Evolutionary conservation across 225 moss, liverwort and hornwort species (phyloP).

Genomic region (Pleurozium schreberi): DNA sequence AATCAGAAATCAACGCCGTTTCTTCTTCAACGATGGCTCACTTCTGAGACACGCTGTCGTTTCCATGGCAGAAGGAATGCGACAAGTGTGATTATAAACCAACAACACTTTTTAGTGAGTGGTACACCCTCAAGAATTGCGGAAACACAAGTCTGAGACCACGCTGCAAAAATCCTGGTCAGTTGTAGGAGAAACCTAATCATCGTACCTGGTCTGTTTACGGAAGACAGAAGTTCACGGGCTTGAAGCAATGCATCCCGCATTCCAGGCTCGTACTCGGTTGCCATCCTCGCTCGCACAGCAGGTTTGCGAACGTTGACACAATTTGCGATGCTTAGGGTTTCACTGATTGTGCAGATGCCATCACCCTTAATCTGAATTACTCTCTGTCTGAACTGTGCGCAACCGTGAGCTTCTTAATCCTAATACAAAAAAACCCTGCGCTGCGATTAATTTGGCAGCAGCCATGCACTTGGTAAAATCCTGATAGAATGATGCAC

Average conservation of each 20-base stretch:
- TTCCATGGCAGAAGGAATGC: not conserved
- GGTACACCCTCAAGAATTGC: not conserved
- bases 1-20: not conserved
- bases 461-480: not conserved
- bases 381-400: not conserved
- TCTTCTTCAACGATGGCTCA: not conserved
- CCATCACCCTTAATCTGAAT: not conserved
- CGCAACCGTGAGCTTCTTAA: not conserved
- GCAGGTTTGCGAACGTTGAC: not conserved
- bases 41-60: not conserved
- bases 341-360: not conserved
- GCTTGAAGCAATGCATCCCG: slow-evolving; percentile 24
- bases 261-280: slow-evolving; percentile 9
- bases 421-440: not conserved
- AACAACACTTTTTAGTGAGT: not conserved
- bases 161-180: not conserved
- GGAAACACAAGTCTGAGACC: not conserved
- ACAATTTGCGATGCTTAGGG: not conserved
- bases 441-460: not conserved
- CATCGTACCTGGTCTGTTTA: slow-evolving; percentile 14
- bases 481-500: not conserved
- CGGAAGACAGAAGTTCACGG: slow-evolving; percentile 22
- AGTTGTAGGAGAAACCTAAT: not conserved
- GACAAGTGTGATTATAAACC: not conserved
- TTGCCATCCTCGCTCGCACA: slow-evolving; percentile 9